These are phyloP conservation scores for Chlorophyllum brunneum DNA, from an alignment of 768 basidiomycete species.

Conservation along the genomic window DNA sequence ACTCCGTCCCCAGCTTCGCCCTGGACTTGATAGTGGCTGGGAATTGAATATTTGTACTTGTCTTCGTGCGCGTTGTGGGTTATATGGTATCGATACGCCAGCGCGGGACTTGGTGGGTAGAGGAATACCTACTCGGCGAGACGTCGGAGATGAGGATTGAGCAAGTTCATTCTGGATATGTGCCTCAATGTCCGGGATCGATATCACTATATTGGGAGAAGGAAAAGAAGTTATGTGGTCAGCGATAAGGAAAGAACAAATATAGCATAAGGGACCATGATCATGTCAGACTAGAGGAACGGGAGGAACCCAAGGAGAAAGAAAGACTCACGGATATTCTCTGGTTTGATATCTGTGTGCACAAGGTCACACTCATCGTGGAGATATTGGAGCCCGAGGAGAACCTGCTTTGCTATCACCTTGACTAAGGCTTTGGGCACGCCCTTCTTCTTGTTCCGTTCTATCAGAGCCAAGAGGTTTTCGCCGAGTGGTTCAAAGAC, in stretches of 20 bases:
- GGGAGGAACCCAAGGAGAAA: constrained; percentile 1
- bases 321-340: constrained; percentile 79
- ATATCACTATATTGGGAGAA: constrained; percentile 57
- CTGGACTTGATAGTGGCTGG: constrained; percentile 67
- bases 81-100: constrained; percentile 58
- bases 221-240: constrained; percentile 19
- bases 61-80: constrained; percentile 45
- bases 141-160: constrained; percentile 66
- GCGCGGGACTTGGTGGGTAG: constrained; percentile 58
- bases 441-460: constrained; percentile 78
- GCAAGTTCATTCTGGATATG: constrained; percentile 71
- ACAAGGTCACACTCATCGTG: constrained; percentile 92
- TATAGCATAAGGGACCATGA: constrained; percentile 21
- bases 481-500: constrained; percentile 87
- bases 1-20: constrained; percentile 31
- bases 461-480: constrained; percentile 69
- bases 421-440: constrained; percentile 82
- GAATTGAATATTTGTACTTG: constrained; percentile 83
- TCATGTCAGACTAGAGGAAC: constrained; percentile 16
- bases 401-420: constrained; percentile 79
- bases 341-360: constrained; percentile 93
- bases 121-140: constrained; percentile 79
- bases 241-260: constrained; percentile 27
- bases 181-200: constrained; percentile 75
- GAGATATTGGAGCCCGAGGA: constrained; percentile 87